These are phyloP conservation scores for Fusarium sp. DNA, from an alignment of 2,329 filamentous ascomycete species.

Conservation along the genomic window DNA sequence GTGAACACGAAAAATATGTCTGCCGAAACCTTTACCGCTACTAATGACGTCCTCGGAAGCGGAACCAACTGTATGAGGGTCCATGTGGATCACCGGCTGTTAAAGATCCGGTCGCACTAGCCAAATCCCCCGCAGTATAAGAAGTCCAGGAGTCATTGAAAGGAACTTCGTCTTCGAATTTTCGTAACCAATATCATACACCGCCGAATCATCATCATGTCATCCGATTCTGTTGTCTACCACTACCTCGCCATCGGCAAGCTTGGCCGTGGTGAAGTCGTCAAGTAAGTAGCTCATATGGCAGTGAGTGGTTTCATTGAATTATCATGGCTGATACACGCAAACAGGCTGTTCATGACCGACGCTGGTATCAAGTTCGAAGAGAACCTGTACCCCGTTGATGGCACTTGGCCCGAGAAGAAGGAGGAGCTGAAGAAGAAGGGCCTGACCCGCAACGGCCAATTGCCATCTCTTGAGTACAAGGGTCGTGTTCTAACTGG, in stretches of 20 bases:
- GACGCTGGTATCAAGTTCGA: constrained; percentile 37
- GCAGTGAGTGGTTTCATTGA: accelerated
- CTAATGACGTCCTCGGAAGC: too few relatives aligned
- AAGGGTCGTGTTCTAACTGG: constrained; percentile 41
- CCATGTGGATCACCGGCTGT: too few relatives aligned
- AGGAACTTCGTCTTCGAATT: too few relatives aligned
- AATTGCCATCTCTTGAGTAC: constrained; percentile 54
- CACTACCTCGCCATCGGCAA: constrained; percentile 49
- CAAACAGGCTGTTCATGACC: constrained; percentile 33
- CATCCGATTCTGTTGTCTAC: constrained; percentile 31
- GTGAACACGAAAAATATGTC: too few relatives aligned
- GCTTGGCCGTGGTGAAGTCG: constrained; percentile 49
- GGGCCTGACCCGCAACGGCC: constrained; percentile 50
- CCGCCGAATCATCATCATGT: background rate
- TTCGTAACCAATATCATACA: too few relatives aligned
- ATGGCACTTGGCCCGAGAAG: constrained; percentile 26
- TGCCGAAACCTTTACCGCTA: too few relatives aligned
- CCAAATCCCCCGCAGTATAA: too few relatives aligned
- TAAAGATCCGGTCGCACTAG: too few relatives aligned
- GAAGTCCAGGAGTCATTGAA: too few relatives aligned
- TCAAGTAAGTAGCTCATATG: constrained; percentile 33
- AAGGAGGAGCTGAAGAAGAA: constrained; percentile 49
- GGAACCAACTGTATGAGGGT: too few relatives aligned
- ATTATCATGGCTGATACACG: background rate
- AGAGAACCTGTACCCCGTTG: constrained; percentile 34